A percentile compares a stretch with the other conserved stretches of the same genome.
Evolutionary conservation across 1,284 basidiomycete genomes (phyloP).

Genomic region (Trichosporon sp.): DNA sequence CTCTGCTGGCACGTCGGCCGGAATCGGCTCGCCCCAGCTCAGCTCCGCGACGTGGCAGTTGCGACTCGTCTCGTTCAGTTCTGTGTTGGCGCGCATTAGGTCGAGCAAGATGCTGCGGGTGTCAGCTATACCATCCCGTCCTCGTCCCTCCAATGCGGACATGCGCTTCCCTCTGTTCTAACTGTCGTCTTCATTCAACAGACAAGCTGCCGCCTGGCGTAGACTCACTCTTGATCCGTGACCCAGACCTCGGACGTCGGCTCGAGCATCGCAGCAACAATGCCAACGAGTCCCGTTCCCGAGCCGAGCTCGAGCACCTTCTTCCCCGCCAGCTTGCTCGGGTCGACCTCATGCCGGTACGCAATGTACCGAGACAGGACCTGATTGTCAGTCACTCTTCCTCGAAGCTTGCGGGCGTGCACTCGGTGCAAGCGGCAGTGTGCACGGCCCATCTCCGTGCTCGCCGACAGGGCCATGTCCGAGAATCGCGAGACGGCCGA

Average conservation of each 20-base stretch:
- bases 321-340: slow-evolving; percentile 53
- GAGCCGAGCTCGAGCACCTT: slow-evolving; percentile 71
- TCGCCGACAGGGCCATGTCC: no score
- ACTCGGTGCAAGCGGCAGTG: not conserved
- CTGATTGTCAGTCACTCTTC: slow-evolving; percentile 47
- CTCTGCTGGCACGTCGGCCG: slow-evolving; percentile 30
- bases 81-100: slow-evolving; percentile 67
- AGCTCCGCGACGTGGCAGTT: slow-evolving; percentile 62
- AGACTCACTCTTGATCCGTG: slow-evolving; percentile 78
- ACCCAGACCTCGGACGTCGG: slow-evolving; percentile 59
- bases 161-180: no score
- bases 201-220: not conserved
- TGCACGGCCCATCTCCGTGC: no score
- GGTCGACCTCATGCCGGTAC: slow-evolving; percentile 50
- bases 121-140: slow-evolving; percentile 10
- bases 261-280: slow-evolving; percentile 67
- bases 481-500: no score
- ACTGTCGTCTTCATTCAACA: no score
- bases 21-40: slow-evolving; percentile 57
- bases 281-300: slow-evolving; percentile 84
- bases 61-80: slow-evolving; percentile 55
- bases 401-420: not conserved
- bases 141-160: not conserved
- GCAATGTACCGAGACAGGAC: slow-evolving; percentile 69
- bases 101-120: slow-evolving; percentile 60